Percentiles rank a stretch among this genome's conserved stretches.
These are phyloP conservation scores for Eimeria acervulina DNA, from an alignment of 169 alveolate species.

Conservation along the genomic window DNA sequence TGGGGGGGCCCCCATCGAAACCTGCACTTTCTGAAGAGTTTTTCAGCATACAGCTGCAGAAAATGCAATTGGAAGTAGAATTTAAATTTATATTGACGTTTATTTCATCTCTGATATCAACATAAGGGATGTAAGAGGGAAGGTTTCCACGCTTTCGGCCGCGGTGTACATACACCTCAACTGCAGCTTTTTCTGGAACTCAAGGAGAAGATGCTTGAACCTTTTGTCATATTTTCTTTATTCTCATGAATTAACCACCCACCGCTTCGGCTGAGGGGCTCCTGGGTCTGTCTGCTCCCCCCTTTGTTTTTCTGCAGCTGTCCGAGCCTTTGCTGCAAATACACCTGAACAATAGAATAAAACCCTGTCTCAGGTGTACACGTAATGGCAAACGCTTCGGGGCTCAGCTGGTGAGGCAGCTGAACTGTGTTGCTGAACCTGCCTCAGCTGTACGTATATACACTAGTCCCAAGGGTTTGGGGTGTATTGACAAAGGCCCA, in stretches of 20 bases:
- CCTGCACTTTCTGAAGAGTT: not conserved
- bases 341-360: not conserved
- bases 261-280: not conserved
- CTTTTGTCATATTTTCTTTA: not conserved
- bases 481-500: no score
- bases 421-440: not conserved
- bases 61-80: not conserved
- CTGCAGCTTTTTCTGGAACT: not conserved
- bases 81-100: not conserved
- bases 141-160: not conserved
- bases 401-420: not conserved
- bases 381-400: not conserved
- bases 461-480: not conserved
- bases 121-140: not conserved
- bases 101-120: not conserved
- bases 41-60: not conserved
- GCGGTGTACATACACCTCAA: slow-evolving; percentile 4
- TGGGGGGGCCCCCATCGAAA: slow-evolving; percentile 55
- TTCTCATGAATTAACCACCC: not conserved
- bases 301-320: not conserved
- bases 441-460: not conserved
- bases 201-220: not conserved
- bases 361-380: not conserved
- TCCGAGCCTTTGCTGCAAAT: not conserved
- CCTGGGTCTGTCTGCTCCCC: slow-evolving; percentile 6